These are phyloP conservation scores for Dactylorhiza incarnata DNA, from an alignment of 106 monocot species.

Conservation along the genomic window DNA sequence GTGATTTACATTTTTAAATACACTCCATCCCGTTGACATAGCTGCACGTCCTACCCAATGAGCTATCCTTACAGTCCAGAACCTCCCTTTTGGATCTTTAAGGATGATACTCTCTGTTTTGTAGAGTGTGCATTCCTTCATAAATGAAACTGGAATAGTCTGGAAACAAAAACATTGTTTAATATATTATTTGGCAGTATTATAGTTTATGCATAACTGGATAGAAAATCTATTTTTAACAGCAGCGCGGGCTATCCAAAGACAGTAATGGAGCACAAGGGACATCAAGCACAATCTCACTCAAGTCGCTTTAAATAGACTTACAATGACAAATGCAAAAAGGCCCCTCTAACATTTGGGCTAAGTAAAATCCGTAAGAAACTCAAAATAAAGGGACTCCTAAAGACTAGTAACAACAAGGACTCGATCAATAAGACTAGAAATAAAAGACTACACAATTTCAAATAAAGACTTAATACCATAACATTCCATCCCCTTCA, in stretches of 20 bases:
- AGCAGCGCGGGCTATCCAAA: background rate
- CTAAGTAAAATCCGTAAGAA: too few species aligned
- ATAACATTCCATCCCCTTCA: too few species aligned
- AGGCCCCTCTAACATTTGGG: too few species aligned
- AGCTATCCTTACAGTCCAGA: conserved; percentile 14
- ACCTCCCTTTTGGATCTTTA: conserved; percentile 9
- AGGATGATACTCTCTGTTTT: conserved; percentile 5
- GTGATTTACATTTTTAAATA: conserved; percentile 9
- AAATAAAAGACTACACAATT: too few species aligned
- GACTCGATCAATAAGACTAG: too few species aligned
- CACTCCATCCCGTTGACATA: conserved; percentile 11
- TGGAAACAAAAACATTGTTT: conserved; percentile 6
- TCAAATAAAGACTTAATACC: too few species aligned
- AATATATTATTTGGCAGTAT: background rate
- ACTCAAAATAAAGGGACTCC: too few species aligned
- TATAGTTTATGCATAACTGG: background rate
- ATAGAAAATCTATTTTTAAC: background rate
- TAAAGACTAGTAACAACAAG: too few species aligned
- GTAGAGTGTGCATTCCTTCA: background rate
- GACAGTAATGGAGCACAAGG: background rate
- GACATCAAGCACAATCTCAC: background rate
- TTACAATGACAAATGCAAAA: too few species aligned
- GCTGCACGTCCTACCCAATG: conserved; percentile 9
- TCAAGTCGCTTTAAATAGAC: too few species aligned
- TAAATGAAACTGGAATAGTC: conserved; percentile 11